Conservation (phyloP, 2,329 filamentous ascomycete genomes). For the Paracoccidioides brasiliensis region DNA sequence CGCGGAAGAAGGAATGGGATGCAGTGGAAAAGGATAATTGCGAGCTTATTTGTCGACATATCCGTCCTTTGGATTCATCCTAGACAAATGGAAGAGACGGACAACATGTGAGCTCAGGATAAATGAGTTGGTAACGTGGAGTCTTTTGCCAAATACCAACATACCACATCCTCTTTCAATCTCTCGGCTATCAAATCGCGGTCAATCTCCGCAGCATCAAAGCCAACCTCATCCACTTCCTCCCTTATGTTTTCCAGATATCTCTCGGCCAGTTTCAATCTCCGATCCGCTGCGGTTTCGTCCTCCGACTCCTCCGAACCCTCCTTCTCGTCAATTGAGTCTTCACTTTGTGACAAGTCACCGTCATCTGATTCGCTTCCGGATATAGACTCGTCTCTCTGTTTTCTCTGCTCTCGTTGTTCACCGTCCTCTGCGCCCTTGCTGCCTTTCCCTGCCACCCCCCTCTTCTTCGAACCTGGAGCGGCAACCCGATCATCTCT, state of each 20-base stretch:
- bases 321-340: conserved; percentile 35
- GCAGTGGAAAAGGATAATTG: conserved; percentile 58
- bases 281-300: conserved; percentile 81
- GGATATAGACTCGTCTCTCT: conserved; percentile 69
- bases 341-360: conserved; percentile 34
- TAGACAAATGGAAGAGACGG: conserved; percentile 9
- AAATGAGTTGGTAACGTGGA: conserved; percentile 3
- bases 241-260: conserved; percentile 83
- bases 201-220: conserved; percentile 90
- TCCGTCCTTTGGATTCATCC: conserved; percentile 76
- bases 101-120: background rate
- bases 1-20: conserved; percentile 59
- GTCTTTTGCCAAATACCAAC: conserved; percentile 11
- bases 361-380: conserved; percentile 66
- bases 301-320: conserved; percentile 50
- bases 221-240: conserved; percentile 71
- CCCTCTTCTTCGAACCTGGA: conserved; percentile 34
- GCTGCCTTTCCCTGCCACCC: conserved; percentile 24
- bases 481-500: conserved; percentile 39
- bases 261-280: conserved; percentile 74
- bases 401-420: conserved; percentile 25
- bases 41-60: conserved; percentile 68
- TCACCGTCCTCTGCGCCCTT: conserved; percentile 32
- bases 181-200: conserved; percentile 81
- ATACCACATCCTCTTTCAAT: conserved; percentile 72